These are phyloP conservation scores for Diaporthe citriasiana DNA, from an alignment of 2,329 filamentous ascomycete genomes.

Conservation along the genomic window DNA sequence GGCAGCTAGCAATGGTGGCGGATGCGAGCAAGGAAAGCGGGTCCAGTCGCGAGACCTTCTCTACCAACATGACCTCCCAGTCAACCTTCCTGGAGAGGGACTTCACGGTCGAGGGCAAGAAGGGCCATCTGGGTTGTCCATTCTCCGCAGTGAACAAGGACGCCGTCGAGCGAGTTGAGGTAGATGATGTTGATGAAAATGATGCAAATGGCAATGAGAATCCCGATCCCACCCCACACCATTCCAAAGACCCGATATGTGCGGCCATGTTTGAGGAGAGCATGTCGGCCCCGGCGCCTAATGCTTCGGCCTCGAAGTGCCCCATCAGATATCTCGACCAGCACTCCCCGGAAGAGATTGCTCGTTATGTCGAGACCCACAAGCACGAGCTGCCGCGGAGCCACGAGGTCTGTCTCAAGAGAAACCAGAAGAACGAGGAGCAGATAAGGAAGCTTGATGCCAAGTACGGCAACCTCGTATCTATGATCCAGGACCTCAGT, in stretches of 20 bases:
- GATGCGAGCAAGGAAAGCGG: conserved; percentile 66
- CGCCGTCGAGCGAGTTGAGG: conserved; percentile 45
- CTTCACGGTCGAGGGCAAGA: conserved; percentile 88
- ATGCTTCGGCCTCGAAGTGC: conserved; percentile 75
- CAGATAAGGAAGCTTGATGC: conserved; percentile 91
- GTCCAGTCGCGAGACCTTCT: conserved; percentile 64
- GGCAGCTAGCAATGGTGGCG: conserved; percentile 61
- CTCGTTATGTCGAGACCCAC: conserved; percentile 92
- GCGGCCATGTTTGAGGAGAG: conserved; percentile 74
- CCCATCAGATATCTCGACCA: conserved; percentile 94
- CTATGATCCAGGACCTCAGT: conserved; percentile 93
- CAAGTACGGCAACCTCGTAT: conserved; percentile 92
- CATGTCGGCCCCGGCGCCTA: conserved; percentile 64
- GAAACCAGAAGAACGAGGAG: conserved; percentile 89
- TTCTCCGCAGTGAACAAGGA: conserved; percentile 69
- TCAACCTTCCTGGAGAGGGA: conserved; percentile 85
- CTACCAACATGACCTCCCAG: conserved; percentile 64
- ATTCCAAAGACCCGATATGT: conserved; percentile 72
- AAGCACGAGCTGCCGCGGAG: conserved; percentile 95
- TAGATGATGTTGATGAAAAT: conserved; percentile 46
- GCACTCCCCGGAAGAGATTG: conserved; percentile 93
- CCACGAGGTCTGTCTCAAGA: conserved; percentile 90
- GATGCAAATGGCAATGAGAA: conserved; percentile 51
- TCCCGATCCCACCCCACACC: conserved; percentile 57
- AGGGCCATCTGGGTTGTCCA: conserved; percentile 84